Evolutionary conservation across 805 yeast species (phyloP).

Genomic region (Candida andamanensis): DNA sequence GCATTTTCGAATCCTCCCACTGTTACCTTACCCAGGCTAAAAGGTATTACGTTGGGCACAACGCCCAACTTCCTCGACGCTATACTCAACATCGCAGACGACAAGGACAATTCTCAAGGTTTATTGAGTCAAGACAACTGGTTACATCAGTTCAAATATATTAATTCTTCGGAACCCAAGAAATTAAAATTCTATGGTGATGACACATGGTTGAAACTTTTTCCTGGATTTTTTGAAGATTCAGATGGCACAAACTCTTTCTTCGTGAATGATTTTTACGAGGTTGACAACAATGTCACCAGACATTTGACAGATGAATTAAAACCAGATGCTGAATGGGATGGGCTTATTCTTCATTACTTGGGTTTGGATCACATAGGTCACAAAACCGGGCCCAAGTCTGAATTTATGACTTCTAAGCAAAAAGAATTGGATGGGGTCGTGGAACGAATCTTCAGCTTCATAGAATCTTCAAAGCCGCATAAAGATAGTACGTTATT

Average conservation of each 20-base stretch:
- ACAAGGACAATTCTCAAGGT: slow-evolving; percentile 65
- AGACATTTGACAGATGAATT: slow-evolving; percentile 71
- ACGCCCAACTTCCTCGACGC: slow-evolving; percentile 94
- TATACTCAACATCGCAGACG: slow-evolving; percentile 87
- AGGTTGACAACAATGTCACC: slow-evolving; percentile 90
- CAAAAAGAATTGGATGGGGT: slow-evolving; percentile 83
- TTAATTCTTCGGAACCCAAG: slow-evolving; percentile 17
- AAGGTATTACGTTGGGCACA: slow-evolving; percentile 92
- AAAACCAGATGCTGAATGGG: slow-evolving; percentile 53
- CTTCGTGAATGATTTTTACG: slow-evolving; percentile 90
- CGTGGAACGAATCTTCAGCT: slow-evolving; percentile 44
- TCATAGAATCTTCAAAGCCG: slow-evolving; percentile 13
- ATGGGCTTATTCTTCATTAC: slow-evolving; percentile 81
- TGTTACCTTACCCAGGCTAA: slow-evolving; percentile 88
- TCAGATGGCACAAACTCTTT: slow-evolving; percentile 89
- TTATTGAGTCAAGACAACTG: slow-evolving; percentile 79
- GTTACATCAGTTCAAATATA: slow-evolving; percentile 59
- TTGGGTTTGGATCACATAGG: slow-evolving; percentile 96
- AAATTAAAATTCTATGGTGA: slow-evolving; percentile 87
- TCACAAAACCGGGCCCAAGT: slow-evolving; percentile 89
- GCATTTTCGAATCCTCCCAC: slow-evolving; percentile 95
- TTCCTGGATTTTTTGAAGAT: slow-evolving; percentile 50
- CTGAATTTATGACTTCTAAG: slow-evolving; percentile 74
- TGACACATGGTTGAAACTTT: slow-evolving; percentile 94
- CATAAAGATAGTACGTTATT: slow-evolving; percentile 47